Evolutionary conservation across 2,329 filamentous ascomycete genomes (phyloP).

Genomic region (Colletotrichum sp.): DNA sequence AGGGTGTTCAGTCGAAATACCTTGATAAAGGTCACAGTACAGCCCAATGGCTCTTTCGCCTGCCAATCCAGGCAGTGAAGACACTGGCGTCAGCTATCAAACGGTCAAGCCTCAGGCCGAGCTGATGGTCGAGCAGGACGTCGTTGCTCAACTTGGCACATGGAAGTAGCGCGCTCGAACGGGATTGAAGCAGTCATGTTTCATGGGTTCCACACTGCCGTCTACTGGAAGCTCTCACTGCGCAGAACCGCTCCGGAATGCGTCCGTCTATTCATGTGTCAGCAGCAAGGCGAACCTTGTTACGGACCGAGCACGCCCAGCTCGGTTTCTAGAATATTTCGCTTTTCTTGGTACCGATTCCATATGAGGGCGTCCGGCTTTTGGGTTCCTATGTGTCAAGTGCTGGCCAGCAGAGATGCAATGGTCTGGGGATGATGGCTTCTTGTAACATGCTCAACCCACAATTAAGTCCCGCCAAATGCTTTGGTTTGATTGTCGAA

Average conservation of each 20-base stretch:
- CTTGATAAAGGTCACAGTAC: background rate
- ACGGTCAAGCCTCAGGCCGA: background rate
- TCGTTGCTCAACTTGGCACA: background rate
- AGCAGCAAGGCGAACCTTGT: background rate
- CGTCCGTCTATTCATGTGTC: background rate
- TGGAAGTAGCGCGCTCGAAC: background rate
- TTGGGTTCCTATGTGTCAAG: background rate
- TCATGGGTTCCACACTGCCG: background rate
- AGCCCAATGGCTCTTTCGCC: background rate
- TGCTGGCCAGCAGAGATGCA: background rate
- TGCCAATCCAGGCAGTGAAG: background rate
- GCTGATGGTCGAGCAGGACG: background rate
- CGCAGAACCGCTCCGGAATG: background rate
- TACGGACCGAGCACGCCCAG: background rate
- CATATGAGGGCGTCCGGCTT: background rate
- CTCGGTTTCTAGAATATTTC: background rate
- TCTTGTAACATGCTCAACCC: background rate
- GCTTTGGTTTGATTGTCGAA: background rate
- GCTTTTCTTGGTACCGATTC: background rate
- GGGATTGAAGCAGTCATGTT: conserved; percentile 17
- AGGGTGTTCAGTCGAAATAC: conserved; percentile 7
- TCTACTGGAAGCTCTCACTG: background rate
- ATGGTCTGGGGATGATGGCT: background rate
- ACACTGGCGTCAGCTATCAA: background rate
- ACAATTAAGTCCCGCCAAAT: background rate